Conservation (phyloP, 441 rosid species). For the Euphorbia corollata region DNA sequence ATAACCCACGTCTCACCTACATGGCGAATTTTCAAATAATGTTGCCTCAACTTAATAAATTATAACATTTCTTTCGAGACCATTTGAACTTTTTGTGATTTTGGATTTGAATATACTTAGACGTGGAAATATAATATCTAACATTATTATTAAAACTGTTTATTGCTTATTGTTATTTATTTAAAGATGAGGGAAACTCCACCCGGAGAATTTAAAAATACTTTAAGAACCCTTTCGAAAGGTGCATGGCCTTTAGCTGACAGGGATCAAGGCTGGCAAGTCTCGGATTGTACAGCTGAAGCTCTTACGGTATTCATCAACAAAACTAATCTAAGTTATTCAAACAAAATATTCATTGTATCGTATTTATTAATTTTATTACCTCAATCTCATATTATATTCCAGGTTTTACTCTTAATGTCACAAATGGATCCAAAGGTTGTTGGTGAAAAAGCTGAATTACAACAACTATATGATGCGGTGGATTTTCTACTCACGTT, state of each 20-base stretch:
- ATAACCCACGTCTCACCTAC: too few relatives aligned
- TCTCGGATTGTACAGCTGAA: slow-evolving; percentile 43
- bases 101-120: too few relatives aligned
- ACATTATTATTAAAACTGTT: background rate
- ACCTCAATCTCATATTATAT: background rate
- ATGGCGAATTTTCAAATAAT: too few relatives aligned
- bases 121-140: too few relatives aligned
- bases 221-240: slow-evolving; percentile 29
- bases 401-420: slow-evolving; percentile 45
- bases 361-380: background rate
- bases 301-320: slow-evolving; percentile 24
- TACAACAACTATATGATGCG: slow-evolving; percentile 29
- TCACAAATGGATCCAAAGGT: slow-evolving; percentile 47
- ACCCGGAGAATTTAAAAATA: slow-evolving; percentile 27
- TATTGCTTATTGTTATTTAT: background rate
- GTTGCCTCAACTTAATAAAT: too few relatives aligned
- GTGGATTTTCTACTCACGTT: slow-evolving; percentile 32
- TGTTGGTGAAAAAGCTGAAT: slow-evolving; percentile 44
- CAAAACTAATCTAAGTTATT: background rate
- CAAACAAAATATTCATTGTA: too few relatives aligned
- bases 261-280: slow-evolving; percentile 43
- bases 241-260: slow-evolving; percentile 44
- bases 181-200: slow-evolving; percentile 20
- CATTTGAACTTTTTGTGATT: too few relatives aligned
- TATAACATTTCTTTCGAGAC: too few relatives aligned